A percentile compares a stretch with the other conserved stretches of the same genome.
Evolutionary conservation across 352 stramenopile genomes (phyloP).

Genomic region (Phytophthora nicotianae): DNA sequence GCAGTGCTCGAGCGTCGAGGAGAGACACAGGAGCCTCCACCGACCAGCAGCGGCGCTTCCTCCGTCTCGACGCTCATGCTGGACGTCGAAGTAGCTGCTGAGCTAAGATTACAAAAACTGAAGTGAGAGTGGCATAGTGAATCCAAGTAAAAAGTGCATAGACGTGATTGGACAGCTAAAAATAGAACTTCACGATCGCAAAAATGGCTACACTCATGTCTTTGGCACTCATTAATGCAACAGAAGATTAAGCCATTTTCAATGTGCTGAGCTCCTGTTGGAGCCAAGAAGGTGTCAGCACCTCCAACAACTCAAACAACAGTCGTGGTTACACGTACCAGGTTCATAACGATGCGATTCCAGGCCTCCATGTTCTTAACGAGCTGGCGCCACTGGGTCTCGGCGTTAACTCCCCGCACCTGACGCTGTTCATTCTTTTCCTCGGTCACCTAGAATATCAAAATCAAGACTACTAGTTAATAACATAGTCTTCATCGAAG

Average conservation of each 20-base stretch:
- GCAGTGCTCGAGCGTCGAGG: conserved; percentile 1
- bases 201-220: conserved; percentile 22
- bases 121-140: conserved; percentile 3
- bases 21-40: conserved; percentile 8
- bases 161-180: conserved; percentile 7
- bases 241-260: conserved; percentile 20
- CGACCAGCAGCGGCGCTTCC: conserved; percentile 26
- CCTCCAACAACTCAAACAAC: background rate
- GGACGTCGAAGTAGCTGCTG: background rate
- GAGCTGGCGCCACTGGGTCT: conserved; percentile 76
- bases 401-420: conserved; percentile 39
- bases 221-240: background rate
- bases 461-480: background rate
- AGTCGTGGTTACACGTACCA: conserved; percentile 40
- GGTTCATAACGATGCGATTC: conserved; percentile 86
- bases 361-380: conserved; percentile 88
- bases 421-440: conserved; percentile 46
- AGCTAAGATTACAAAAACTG: conserved; percentile 19
- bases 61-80: conserved; percentile 22
- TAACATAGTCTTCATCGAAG: background rate
- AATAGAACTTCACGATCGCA: conserved; percentile 31
- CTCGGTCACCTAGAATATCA: conserved; percentile 39
- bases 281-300: conserved; percentile 6
- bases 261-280: conserved; percentile 42
- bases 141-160: conserved; percentile 7